Evolutionary conservation across 805 yeast species (phyloP).

Genomic region (Zygoascus ofunaensis): DNA sequence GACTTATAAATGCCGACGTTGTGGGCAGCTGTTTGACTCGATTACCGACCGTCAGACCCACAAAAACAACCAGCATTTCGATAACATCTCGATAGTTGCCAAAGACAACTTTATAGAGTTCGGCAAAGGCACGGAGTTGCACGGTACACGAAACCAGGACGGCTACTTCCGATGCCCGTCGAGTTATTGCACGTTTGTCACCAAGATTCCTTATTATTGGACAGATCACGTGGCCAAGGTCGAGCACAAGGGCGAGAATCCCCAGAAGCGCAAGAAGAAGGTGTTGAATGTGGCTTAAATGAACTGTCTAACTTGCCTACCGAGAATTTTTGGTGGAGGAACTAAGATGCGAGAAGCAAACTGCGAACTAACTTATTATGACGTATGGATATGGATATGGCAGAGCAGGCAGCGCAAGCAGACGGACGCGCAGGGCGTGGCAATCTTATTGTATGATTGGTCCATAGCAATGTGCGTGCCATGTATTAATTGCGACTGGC

Average conservation of each 20-base stretch:
- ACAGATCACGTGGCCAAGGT: slow-evolving; percentile 20
- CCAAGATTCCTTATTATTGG: slow-evolving; percentile 22
- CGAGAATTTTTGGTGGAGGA: background rate
- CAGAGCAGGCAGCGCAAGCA: too few species aligned
- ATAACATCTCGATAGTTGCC: slow-evolving; percentile 15
- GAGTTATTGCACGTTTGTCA: slow-evolving; percentile 20
- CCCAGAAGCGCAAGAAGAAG: slow-evolving; percentile 16
- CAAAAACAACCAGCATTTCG: slow-evolving; percentile 21
- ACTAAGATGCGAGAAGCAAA: background rate
- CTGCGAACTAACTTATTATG: too few species aligned
- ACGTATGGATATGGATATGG: too few species aligned
- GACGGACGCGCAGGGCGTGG: too few species aligned
- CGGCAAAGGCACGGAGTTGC: slow-evolving; percentile 12
- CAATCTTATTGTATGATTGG: too few species aligned
- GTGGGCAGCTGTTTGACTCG: slow-evolving; percentile 20
- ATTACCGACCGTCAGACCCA: slow-evolving; percentile 24
- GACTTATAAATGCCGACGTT: slow-evolving; percentile 20
- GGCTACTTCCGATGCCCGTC: slow-evolving; percentile 22
- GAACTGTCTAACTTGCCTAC: too few species aligned
- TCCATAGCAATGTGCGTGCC: too few species aligned
- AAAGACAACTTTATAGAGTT: slow-evolving; percentile 18
- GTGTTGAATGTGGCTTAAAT: background rate
- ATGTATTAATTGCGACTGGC: too few species aligned
- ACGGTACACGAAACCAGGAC: slow-evolving; percentile 14
- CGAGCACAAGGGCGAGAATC: slow-evolving; percentile 20